phyloP scores from a whole-genome alignment of 2,329 filamentous ascomycete genomes.

The Ascochyta koolunga region DNA sequence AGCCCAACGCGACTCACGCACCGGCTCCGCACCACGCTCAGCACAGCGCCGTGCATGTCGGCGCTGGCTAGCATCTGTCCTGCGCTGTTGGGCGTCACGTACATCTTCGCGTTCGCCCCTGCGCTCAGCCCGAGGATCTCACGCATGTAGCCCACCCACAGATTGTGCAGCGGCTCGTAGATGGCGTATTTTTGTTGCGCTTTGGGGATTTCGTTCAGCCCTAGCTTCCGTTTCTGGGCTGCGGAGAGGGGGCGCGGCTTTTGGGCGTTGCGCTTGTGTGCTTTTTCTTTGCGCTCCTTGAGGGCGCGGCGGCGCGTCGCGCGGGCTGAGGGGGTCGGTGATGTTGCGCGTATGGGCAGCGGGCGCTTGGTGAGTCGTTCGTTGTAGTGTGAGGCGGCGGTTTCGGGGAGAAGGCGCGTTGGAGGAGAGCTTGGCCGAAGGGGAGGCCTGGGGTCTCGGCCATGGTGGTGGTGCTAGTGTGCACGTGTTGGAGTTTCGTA shows the following conservation, averaged over 20 bases:
- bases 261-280: conserved; percentile 47
- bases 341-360: conserved; percentile 77
- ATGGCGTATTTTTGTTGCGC: conserved; percentile 72
- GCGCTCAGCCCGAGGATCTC: conserved; percentile 73
- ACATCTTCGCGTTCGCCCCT: conserved; percentile 42
- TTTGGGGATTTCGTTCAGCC: conserved; percentile 76
- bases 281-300: conserved; percentile 45
- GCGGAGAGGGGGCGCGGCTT: conserved; percentile 76
- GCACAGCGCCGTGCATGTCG: conserved; percentile 85
- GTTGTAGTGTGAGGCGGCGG: conserved; percentile 72
- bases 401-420: conserved; percentile 80
- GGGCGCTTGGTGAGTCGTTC: conserved; percentile 85
- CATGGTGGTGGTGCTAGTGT: conserved; percentile 18
- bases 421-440: conserved; percentile 65
- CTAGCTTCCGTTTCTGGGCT: conserved; percentile 73
- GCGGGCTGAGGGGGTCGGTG: conserved; percentile 62
- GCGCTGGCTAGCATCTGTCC: conserved; percentile 78
- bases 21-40: conserved; percentile 81
- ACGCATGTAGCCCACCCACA: conserved; percentile 86
- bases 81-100: conserved; percentile 65
- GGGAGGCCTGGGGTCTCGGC: conserved; percentile 20
- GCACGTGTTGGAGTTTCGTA: not conserved
- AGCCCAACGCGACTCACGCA: conserved; percentile 84
- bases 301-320: conserved; percentile 59
- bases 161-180: conserved; percentile 74